These are phyloP conservation scores for Apiotrichum porosum DNA, from an alignment of 1,284 basidiomycete genomes.

Conservation along the genomic window DNA sequence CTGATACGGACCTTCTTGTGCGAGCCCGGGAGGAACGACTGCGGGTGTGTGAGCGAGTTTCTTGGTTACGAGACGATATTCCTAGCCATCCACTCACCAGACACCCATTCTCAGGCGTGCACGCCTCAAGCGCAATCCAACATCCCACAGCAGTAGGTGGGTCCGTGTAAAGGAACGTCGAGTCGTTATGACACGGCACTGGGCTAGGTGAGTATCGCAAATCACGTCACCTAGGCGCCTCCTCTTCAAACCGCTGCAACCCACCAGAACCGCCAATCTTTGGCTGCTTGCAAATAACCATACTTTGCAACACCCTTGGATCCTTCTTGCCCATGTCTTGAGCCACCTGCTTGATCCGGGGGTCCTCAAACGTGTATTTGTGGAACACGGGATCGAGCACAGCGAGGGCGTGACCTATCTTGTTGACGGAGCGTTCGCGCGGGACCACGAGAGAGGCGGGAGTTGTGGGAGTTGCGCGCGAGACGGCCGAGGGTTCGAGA, in stretches of 20 bases:
- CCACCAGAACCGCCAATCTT: constrained; percentile 81
- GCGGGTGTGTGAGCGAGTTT: too few relatives aligned
- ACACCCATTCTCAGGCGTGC: constrained; percentile 77
- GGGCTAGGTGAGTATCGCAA: too few relatives aligned
- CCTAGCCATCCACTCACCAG: constrained; percentile 54
- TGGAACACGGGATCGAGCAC: constrained; percentile 76
- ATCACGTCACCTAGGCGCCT: too few relatives aligned
- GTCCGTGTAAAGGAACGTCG: constrained; percentile 68
- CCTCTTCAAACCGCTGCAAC: constrained; percentile 7
- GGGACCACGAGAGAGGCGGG: constrained; percentile 61
- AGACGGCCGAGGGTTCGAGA: constrained; percentile 41
- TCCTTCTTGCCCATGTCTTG: constrained; percentile 56
- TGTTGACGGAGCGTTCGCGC: constrained; percentile 60
- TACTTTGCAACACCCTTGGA: constrained; percentile 85
- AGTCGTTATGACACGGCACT: constrained; percentile 59
- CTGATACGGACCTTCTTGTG: constrained; percentile 67
- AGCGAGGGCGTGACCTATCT: constrained; percentile 56
- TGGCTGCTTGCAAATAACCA: constrained; percentile 89
- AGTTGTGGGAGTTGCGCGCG: constrained; percentile 22
- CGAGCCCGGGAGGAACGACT: constrained; percentile 84
- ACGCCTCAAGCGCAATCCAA: constrained; percentile 91
- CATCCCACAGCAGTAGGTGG: constrained; percentile 88
- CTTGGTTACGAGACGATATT: too few relatives aligned
- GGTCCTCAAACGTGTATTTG: constrained; percentile 58
- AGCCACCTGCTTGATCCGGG: constrained; percentile 58